Conservation (phyloP, 2,329 filamentous ascomycete genomes). For the Fusarium lateritium region DNA sequence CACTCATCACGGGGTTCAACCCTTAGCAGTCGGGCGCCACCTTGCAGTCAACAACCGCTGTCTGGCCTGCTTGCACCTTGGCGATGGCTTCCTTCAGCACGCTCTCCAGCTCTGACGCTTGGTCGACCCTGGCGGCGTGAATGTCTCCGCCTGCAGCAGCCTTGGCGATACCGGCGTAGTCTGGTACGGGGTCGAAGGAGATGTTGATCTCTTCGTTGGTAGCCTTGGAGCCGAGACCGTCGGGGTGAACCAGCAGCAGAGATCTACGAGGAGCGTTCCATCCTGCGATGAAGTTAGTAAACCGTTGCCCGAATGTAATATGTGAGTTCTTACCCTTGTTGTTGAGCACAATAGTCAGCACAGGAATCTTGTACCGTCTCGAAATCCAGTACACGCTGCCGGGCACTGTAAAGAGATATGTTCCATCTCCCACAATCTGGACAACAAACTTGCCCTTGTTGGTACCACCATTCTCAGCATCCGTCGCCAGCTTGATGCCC, state of each 20-base stretch:
- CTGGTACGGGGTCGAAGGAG: constrained; percentile 70
- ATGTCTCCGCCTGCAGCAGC: constrained; percentile 70
- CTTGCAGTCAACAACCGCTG: constrained; percentile 69
- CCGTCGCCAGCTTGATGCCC: constrained; percentile 80
- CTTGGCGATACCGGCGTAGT: constrained; percentile 73
- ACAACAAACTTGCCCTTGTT: constrained; percentile 67
- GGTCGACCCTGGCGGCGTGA: constrained; percentile 64
- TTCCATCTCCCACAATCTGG: constrained; percentile 71
- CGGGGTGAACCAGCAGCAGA: constrained; percentile 70
- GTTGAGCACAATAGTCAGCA: constrained; percentile 69
- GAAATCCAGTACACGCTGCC: constrained; percentile 71
- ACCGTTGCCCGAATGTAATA: rapidly evolving
- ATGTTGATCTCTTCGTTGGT: constrained; percentile 76
- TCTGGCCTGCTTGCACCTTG: constrained; percentile 64
- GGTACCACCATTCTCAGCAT: constrained; percentile 56
- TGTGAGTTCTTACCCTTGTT: constrained; percentile 63
- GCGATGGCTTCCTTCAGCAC: constrained; percentile 66
- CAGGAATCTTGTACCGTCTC: constrained; percentile 67
- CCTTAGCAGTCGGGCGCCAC: constrained; percentile 61
- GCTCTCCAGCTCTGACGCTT: constrained; percentile 61
- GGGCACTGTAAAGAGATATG: constrained; percentile 68
- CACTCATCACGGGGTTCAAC: constrained; percentile 18
- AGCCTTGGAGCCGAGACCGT: constrained; percentile 67
- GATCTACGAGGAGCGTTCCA: constrained; percentile 74
- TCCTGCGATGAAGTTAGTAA: constrained; percentile 52